Evolutionary conservation across 2,329 filamentous ascomycete species (phyloP).

Genomic region (Allantophomopsis lycopodina): DNA sequence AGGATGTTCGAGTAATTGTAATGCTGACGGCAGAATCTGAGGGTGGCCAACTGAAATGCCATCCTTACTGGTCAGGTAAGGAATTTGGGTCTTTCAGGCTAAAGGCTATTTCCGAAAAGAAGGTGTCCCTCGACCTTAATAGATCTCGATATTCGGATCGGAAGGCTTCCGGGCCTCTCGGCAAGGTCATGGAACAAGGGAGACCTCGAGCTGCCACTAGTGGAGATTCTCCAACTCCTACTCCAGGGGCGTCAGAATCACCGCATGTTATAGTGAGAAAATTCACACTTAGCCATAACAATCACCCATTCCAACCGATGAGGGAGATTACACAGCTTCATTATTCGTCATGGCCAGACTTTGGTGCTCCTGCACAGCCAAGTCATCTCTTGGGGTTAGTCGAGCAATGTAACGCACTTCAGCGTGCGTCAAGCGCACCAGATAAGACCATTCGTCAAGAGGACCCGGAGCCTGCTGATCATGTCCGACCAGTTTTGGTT

Average conservation of each 20-base stretch:
- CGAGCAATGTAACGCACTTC: slow-evolving; percentile 73
- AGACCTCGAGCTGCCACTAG: slow-evolving; percentile 41
- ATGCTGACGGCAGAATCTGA: slow-evolving; percentile 94
- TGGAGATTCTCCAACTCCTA: slow-evolving; percentile 24
- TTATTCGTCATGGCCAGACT: slow-evolving; percentile 95
- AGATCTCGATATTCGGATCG: slow-evolving; percentile 26
- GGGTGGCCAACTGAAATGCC: slow-evolving; percentile 86
- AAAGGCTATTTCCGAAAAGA: slow-evolving; percentile 67
- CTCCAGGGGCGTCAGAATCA: slow-evolving; percentile 32
- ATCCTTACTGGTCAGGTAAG: slow-evolving; percentile 77
- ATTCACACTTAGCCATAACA: slow-evolving; percentile 66
- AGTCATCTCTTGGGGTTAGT: slow-evolving; percentile 76
- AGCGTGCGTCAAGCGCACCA: slow-evolving; percentile 31
- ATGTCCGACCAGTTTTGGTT: slow-evolving; percentile 64
- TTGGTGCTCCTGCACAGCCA: slow-evolving; percentile 82
- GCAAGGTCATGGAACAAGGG: slow-evolving; percentile 19
- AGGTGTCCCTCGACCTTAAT: slow-evolving; percentile 57
- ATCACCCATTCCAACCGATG: slow-evolving; percentile 70
- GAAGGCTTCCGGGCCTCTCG: slow-evolving; percentile 4
- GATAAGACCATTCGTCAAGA: slow-evolving; percentile 26
- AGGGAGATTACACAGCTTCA: slow-evolving; percentile 91
- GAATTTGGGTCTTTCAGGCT: slow-evolving; percentile 69
- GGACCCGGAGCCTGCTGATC: slow-evolving; percentile 40
- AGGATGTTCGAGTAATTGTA: slow-evolving; percentile 87
- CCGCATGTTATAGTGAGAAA: slow-evolving; percentile 77